Conservation (phyloP, 2,329 filamentous ascomycete species). For the Zelopaecilomyces penicillatus region DNA sequence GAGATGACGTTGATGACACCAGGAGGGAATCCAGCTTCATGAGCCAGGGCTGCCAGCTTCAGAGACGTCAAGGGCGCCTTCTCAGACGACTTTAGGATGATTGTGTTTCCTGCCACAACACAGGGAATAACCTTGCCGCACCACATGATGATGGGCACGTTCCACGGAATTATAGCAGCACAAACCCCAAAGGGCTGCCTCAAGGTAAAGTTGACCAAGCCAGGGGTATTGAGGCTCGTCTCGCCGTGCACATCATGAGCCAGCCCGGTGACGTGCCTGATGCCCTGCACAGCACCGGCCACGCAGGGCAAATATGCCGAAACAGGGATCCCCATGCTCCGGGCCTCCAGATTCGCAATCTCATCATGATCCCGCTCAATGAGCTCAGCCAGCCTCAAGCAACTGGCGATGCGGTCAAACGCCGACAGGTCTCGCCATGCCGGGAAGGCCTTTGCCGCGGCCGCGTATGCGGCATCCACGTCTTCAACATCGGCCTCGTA, state of each 20-base stretch:
- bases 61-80: slow-evolving; percentile 53
- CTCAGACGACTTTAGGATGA: slow-evolving; percentile 54
- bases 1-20: slow-evolving; percentile 67
- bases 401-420: slow-evolving; percentile 4
- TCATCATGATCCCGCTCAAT: slow-evolving; percentile 7
- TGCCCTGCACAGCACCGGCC: slow-evolving; percentile 19
- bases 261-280: slow-evolving; percentile 61
- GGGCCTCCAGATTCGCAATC: slow-evolving; percentile 9
- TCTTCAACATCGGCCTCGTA: slow-evolving; percentile 10
- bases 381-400: slow-evolving; percentile 10
- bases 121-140: slow-evolving; percentile 55
- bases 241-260: slow-evolving; percentile 47
- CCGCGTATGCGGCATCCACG: slow-evolving; percentile 9
- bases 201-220: slow-evolving; percentile 35
- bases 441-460: slow-evolving; percentile 10
- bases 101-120: slow-evolving; percentile 50
- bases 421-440: slow-evolving; percentile 6
- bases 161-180: slow-evolving; percentile 65
- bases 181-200: slow-evolving; percentile 66
- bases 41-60: slow-evolving; percentile 54
- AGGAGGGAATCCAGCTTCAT: slow-evolving; percentile 64
- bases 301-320: slow-evolving; percentile 2
- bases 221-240: slow-evolving; percentile 39
- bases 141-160: slow-evolving; percentile 46
- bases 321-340: slow-evolving; percentile 10